Conservation (phyloP, 495 filamentous ascomycete genomes). For the Penicillium goetzii region DNA sequence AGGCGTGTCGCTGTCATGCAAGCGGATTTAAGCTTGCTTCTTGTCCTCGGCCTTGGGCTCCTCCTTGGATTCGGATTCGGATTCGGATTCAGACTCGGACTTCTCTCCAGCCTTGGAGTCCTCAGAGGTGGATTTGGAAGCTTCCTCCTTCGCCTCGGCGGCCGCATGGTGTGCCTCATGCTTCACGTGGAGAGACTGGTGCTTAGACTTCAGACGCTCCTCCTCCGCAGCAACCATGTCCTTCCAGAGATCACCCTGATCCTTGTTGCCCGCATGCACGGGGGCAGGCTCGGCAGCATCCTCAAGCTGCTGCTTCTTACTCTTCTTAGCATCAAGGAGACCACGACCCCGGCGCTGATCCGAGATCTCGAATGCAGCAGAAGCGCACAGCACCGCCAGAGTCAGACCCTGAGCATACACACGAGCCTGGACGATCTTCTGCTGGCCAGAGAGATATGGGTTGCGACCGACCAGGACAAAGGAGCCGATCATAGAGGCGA, state of each 20-base stretch:
- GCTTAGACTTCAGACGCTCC: conserved; percentile 62
- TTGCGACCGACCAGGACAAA: conserved; percentile 79
- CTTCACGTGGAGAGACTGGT: conserved; percentile 49
- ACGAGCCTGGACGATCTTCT: conserved; percentile 97
- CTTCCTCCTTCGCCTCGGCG: conserved; percentile 17
- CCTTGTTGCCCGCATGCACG: conserved; percentile 65
- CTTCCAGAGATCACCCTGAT: conserved; percentile 85
- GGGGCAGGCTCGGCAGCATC: conserved; percentile 61
- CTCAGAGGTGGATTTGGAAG: conserved; percentile 13
- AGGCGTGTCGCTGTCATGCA: background rate
- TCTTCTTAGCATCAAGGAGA: conserved; percentile 54
- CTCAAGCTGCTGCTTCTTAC: conserved; percentile 66
- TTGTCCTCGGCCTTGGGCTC: conserved; percentile 25
- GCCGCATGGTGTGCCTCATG: conserved; percentile 21
- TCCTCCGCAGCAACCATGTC: conserved; percentile 84
- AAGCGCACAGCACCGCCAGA: conserved; percentile 82
- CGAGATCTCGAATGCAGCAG: conserved; percentile 84
- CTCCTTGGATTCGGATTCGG: conserved; percentile 17
- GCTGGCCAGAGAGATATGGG: conserved; percentile 70
- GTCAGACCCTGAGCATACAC: conserved; percentile 98
- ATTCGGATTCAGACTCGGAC: conserved; percentile 16
- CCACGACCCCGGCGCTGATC: conserved; percentile 79
- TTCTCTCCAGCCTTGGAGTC: conserved; percentile 13
- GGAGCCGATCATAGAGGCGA: conserved; percentile 77
- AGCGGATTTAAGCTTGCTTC: conserved; percentile 13